Percentiles rank a stretch among this genome's conserved stretches.
Evolutionary conservation across 1,284 basidiomycete species (phyloP).

Genomic region (Lentinula novae-zelandiae): DNA sequence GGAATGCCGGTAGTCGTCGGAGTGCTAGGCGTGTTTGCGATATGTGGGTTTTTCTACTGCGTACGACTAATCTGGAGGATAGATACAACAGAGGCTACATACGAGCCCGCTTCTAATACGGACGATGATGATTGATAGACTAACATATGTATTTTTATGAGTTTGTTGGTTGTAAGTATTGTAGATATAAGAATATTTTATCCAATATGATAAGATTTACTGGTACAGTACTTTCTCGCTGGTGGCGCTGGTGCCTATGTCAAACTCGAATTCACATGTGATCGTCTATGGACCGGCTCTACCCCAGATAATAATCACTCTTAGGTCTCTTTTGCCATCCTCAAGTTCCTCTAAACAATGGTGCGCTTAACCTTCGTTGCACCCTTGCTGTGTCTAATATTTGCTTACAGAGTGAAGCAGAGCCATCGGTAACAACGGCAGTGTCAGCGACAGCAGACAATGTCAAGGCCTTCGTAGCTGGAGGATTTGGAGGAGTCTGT

Average conservation of each 20-base stretch:
- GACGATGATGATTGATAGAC: slow-evolving; percentile 39
- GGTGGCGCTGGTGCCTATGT: background rate
- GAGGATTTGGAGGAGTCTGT: slow-evolving; percentile 87
- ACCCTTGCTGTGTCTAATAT: background rate
- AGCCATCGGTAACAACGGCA: slow-evolving; percentile 21
- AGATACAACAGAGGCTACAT: slow-evolving; percentile 77
- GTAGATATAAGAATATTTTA: background rate
- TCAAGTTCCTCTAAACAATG: background rate
- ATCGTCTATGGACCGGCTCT: background rate
- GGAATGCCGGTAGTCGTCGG: slow-evolving; percentile 61
- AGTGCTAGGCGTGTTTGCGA: slow-evolving; percentile 49
- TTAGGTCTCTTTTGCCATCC: background rate
- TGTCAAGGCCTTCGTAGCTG: slow-evolving; percentile 84
- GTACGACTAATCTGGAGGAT: slow-evolving; percentile 62
- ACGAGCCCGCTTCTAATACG: slow-evolving; percentile 76
- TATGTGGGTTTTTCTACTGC: slow-evolving; percentile 70
- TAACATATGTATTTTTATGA: slow-evolving; percentile 5
- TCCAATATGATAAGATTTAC: too few relatives aligned
- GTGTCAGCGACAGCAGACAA: slow-evolving; percentile 48
- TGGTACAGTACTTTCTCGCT: background rate
- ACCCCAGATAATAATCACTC: background rate
- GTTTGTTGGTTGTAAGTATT: background rate
- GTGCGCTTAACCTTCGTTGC: background rate
- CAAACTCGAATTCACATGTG: background rate
- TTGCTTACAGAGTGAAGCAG: slow-evolving; percentile 15